Evolutionary conservation across 1,284 basidiomycete genomes (phyloP).

Genomic region (Trichosporon asahii): DNA sequence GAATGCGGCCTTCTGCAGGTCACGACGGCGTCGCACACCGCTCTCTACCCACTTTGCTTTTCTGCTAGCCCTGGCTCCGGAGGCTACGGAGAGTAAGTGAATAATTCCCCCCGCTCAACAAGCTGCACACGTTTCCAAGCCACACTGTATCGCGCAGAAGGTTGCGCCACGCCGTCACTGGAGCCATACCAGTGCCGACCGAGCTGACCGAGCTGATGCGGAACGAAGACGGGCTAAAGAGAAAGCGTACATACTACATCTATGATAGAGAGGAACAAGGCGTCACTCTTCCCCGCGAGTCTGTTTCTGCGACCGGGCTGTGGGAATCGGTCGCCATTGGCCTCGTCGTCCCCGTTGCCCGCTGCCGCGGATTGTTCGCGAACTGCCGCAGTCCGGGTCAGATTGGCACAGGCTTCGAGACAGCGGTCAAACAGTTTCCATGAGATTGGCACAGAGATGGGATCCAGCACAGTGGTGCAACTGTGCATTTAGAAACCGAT

Average conservation of each 20-base stretch:
- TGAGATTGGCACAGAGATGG: too few species aligned
- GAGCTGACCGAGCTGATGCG: neutral
- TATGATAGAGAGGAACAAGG: neutral
- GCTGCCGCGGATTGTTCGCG: too few species aligned
- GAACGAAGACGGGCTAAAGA: neutral
- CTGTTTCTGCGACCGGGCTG: neutral
- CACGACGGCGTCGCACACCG: neutral
- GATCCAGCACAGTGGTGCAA: neutral
- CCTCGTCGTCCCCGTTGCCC: too few species aligned
- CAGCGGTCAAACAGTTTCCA: neutral
- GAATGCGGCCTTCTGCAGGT: neutral
- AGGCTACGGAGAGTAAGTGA: neutral
- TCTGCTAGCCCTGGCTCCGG: neutral
- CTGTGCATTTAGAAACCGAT: conserved; percentile 52
- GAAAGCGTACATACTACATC: neutral
- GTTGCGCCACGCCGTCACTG: neutral
- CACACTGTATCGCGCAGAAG: conserved; percentile 1
- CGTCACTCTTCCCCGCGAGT: neutral
- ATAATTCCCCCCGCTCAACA: neutral
- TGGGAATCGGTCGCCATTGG: neutral
- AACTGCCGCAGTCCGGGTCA: neutral
- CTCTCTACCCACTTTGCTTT: neutral
- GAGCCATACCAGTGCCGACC: too few species aligned
- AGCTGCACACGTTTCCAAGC: neutral
- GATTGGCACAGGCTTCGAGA: neutral